Conservation (phyloP, 2,329 filamentous ascomycete genomes). For the Myriosclerotinia duriaeana region DNA sequence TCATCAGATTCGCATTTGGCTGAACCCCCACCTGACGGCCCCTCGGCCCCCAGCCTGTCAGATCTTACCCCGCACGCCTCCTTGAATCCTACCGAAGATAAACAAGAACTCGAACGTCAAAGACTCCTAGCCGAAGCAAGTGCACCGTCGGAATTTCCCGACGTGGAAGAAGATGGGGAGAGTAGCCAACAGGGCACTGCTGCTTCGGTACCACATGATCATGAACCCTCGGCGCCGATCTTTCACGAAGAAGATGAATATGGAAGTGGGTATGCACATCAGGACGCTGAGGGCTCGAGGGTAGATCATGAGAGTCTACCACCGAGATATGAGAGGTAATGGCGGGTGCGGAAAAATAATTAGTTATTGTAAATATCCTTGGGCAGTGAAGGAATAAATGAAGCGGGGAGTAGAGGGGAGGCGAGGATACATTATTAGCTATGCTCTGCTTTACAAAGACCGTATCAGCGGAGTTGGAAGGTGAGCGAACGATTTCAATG, state of each 20-base stretch:
- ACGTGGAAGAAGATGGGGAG: conserved; percentile 45
- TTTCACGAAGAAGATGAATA: conserved; percentile 58
- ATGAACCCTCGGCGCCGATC: conserved; percentile 56
- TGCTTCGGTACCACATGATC: conserved; percentile 22
- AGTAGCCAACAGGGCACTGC: conserved; percentile 26
- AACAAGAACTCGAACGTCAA: conserved; percentile 63
- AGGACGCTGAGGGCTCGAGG: conserved; percentile 21
- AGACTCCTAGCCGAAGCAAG: conserved; percentile 54
- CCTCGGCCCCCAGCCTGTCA: conserved; percentile 34
- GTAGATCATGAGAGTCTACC: conserved; percentile 32
- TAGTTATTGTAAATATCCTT: conserved; percentile 3
- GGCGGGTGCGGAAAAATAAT: not conserved
- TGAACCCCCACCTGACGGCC: conserved; percentile 25
- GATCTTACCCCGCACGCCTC: conserved; percentile 31
- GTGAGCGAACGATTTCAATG: not conserved
- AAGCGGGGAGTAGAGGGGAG: not conserved
- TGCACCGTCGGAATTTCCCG: conserved; percentile 53
- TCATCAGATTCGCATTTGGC: not conserved
- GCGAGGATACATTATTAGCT: not conserved
- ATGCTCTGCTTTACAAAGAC: not conserved
- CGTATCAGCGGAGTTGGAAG: not conserved
- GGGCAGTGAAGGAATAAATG: not conserved
- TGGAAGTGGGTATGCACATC: conserved; percentile 33
- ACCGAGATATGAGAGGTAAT: conserved; percentile 38
- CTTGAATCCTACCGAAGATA: conserved; percentile 57